phyloP scores from a whole-genome alignment of 2,329 filamentous ascomycete species.

The Diaporthe sp. region DNA sequence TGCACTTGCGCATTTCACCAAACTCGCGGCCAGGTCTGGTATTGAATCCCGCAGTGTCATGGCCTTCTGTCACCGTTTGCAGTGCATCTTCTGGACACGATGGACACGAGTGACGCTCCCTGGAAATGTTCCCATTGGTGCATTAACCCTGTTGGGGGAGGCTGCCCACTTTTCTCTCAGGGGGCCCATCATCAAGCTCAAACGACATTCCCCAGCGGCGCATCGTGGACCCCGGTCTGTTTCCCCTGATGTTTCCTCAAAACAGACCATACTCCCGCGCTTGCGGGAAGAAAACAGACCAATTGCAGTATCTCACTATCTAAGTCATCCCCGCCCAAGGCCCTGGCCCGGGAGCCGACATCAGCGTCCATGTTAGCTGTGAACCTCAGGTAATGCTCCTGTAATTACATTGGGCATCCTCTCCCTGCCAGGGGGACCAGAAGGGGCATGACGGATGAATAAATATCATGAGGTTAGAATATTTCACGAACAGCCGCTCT shows the following conservation, averaged over 20 bases:
- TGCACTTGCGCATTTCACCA: background rate
- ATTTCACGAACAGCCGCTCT: background rate
- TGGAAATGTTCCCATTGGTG: conserved; percentile 35
- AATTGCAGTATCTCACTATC: conserved; percentile 24
- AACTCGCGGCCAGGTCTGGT: background rate
- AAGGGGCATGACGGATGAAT: conserved; percentile 17
- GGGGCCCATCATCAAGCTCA: conserved; percentile 31
- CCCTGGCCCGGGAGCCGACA: background rate
- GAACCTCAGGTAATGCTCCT: conserved; percentile 31
- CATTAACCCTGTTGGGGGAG: conserved; percentile 21
- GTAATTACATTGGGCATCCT: conserved; percentile 28
- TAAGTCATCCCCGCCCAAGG: background rate
- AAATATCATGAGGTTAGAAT: conserved; percentile 24
- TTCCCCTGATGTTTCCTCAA: conserved; percentile 30
- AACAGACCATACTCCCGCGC: conserved; percentile 29
- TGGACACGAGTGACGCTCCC: background rate
- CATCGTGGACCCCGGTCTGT: conserved; percentile 29
- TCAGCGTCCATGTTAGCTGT: background rate
- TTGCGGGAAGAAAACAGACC: conserved; percentile 23
- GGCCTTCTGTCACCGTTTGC: background rate
- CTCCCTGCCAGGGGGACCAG: conserved; percentile 11
- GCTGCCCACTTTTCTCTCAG: conserved; percentile 7
- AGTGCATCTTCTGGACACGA: background rate
- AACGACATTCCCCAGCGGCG: conserved; percentile 24
- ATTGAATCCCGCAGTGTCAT: background rate